These are phyloP conservation scores for Amborella trichopoda DNA, from an alignment of 164 flowering plant genomes.

Conservation along the genomic window DNA sequence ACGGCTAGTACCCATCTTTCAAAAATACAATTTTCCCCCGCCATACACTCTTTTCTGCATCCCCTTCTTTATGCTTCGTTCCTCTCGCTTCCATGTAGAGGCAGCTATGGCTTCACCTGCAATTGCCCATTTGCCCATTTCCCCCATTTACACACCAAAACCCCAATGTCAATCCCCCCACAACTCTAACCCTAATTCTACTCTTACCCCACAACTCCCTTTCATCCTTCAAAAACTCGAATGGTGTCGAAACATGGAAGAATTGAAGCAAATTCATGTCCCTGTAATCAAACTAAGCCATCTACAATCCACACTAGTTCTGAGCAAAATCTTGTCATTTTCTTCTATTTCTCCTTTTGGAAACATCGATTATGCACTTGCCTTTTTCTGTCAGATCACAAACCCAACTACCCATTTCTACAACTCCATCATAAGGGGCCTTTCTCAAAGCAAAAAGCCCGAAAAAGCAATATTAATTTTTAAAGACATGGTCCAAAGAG, in stretches of 20 bases:
- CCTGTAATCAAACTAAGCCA: constrained; percentile 5
- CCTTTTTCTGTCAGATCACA: not conserved
- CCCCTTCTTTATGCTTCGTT: too few relatives aligned
- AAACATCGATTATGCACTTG: constrained; percentile 10
- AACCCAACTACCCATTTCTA: constrained; percentile 3
- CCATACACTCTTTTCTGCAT: too few relatives aligned
- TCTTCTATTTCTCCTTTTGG: constrained; percentile 6
- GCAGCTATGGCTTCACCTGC: too few relatives aligned
- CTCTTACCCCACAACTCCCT: constrained; percentile 2
- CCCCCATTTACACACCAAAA: too few relatives aligned
- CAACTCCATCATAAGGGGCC: constrained; percentile 11
- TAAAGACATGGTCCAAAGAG: constrained; percentile 3
- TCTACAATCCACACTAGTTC: constrained; percentile 9
- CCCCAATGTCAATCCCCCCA: too few relatives aligned
- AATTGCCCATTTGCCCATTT: too few relatives aligned
- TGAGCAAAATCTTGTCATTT: constrained; percentile 8
- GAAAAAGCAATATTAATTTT: constrained; percentile 4
- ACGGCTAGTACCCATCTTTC: too few relatives aligned
- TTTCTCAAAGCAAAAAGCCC: constrained; percentile 1
- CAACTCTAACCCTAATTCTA: too few relatives aligned
- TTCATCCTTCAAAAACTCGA: constrained; percentile 7
- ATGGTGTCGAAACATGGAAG: constrained; percentile 9
- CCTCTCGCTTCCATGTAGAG: too few relatives aligned
- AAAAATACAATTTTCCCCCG: too few relatives aligned
- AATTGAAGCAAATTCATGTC: constrained; percentile 12